Percentiles rank a stretch among this genome's conserved stretches.
phyloP scores from a whole-genome alignment of 768 basidiomycete genomes.

The Tremella yokohamensis region DNA sequence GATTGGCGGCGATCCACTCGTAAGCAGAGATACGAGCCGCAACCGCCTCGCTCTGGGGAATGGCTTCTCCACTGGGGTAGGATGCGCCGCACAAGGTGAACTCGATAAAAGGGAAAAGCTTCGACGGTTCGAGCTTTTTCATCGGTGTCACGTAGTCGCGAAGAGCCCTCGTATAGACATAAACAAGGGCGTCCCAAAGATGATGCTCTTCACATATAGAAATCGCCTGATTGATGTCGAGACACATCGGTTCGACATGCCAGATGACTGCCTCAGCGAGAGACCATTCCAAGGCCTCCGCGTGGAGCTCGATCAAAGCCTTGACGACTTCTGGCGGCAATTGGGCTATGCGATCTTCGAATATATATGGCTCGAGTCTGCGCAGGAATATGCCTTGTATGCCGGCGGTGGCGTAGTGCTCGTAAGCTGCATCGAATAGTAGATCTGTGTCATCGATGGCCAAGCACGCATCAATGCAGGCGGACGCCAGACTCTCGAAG shows the following conservation, averaged over 20 bases:
- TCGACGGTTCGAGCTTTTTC: conserved; percentile 84
- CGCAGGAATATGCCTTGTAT: conserved; percentile 79
- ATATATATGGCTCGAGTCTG: conserved; percentile 75
- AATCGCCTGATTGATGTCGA: conserved; percentile 93
- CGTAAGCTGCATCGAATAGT: conserved; percentile 89
- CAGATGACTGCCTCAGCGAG: conserved; percentile 85
- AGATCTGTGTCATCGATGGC: conserved; percentile 77
- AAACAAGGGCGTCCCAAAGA: conserved; percentile 89
- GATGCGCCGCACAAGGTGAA: conserved; percentile 74
- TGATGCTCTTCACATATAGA: conserved; percentile 73
- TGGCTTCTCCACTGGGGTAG: conserved; percentile 76
- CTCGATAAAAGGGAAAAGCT: conserved; percentile 83
- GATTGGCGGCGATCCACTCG: conserved; percentile 71
- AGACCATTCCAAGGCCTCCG: conserved; percentile 65
- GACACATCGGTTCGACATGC: conserved; percentile 85
- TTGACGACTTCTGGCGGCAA: conserved; percentile 88
- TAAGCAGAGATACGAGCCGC: conserved; percentile 73
- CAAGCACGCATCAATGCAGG: conserved; percentile 62
- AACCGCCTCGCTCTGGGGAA: conserved; percentile 63
- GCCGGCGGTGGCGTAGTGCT: conserved; percentile 76
- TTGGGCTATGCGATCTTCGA: conserved; percentile 66
- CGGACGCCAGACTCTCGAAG: conserved; percentile 76
- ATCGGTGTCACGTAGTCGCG: conserved; percentile 84
- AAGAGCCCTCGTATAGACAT: conserved; percentile 85
- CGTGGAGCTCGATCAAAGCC: conserved; percentile 72